A percentile compares a stretch with the other conserved stretches of the same genome.
Evolutionary conservation across 345 rosid genomes (phyloP).

Genomic region (Pugionium dolabratum): DNA sequence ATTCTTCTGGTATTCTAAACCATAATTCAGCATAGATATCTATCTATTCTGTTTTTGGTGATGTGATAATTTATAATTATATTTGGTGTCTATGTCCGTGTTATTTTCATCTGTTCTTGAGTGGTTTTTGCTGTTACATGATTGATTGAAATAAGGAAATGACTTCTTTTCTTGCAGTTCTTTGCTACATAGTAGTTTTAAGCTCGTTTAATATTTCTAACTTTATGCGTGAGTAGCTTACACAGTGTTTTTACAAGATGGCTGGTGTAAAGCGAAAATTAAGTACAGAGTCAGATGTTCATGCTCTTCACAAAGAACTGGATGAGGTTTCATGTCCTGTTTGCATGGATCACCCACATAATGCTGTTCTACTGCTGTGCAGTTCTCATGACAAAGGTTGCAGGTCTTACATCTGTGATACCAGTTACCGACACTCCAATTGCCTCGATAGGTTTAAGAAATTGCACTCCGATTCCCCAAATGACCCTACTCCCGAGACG

Average conservation of each 20-base stretch:
- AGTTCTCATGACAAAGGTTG: slow-evolving; percentile 92
- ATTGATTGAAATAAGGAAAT: slow-evolving; percentile 9
- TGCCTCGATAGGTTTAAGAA: slow-evolving; percentile 88
- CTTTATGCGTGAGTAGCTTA: slow-evolving; percentile 70
- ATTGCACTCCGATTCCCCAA: slow-evolving; percentile 49
- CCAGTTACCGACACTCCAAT: slow-evolving; percentile 90
- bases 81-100: no score
- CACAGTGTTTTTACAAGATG: slow-evolving; percentile 79
- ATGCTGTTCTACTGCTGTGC: slow-evolving; percentile 89
- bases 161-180: background rate
- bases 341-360: slow-evolving; percentile 98
- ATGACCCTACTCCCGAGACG: slow-evolving; percentile 42
- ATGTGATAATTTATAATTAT: background rate
- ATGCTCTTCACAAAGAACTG: slow-evolving; percentile 71
- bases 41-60: slow-evolving; percentile 9
- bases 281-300: slow-evolving; percentile 67
- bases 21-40: slow-evolving; percentile 9
- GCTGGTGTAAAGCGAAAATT: slow-evolving; percentile 90
- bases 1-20: background rate
- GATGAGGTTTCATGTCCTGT: slow-evolving; percentile 93
- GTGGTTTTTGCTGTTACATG: slow-evolving; percentile 6
- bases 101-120: background rate
- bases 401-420: slow-evolving; percentile 86
- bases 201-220: slow-evolving; percentile 42
- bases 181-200: slow-evolving; percentile 12